Evolutionary conservation across 2,329 filamentous ascomycete species (phyloP), one percentile per base, ranked within the genome.

Genomic region (Ceratocystis lukuohia): DNA sequence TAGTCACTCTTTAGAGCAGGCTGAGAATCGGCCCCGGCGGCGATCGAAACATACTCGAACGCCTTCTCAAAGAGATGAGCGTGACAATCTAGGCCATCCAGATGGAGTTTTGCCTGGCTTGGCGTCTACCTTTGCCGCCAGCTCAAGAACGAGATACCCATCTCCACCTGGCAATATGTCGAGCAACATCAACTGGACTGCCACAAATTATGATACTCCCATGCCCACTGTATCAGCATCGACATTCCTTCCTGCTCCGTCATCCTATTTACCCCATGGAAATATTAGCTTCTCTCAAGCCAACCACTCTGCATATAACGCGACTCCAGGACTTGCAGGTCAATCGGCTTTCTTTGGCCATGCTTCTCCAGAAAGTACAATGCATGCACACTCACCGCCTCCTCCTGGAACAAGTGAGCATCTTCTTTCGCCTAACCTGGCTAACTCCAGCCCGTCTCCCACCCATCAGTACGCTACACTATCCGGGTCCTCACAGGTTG

Each of bases 261-360:
- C 56, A 7, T 37, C 56, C 28, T 59, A 59, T n/a, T 20, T 59
- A 30, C 17, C 56, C 6, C 56, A 59, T 8, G 28, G 28, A n/a
- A 59, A 37, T 25, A 28, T 59, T 12, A 30, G 56, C 5, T 59
- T 59, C 20, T 30, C 56, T 20, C 56, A 59, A 25, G 56, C 56
- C 17, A 59, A 30, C 17, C 56, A 59, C 56, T 59, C 56, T 22
- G 56, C 56, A 17, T 59, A 59, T 20, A 59, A 59, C 25, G n/a
- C 56, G 6, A 59, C 56, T 20, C 56, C 56, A 1, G 56, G 56
- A n/a, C 56, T 59, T 10, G 56, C 56, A n/a, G 56, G 10, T 25
- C 56, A 59, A 30, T 59, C 56, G 56, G 56, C 56, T 30, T 59
- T 59, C 30, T 59, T 59, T 20, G 56, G 56, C 17, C 56, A 59